A percentile compares a stretch with the other conserved stretches of the same genome.
phyloP scores from a whole-genome alignment of 225 moss, liverwort and hornwort genomes.

The Takakia lepidozioides region DNA sequence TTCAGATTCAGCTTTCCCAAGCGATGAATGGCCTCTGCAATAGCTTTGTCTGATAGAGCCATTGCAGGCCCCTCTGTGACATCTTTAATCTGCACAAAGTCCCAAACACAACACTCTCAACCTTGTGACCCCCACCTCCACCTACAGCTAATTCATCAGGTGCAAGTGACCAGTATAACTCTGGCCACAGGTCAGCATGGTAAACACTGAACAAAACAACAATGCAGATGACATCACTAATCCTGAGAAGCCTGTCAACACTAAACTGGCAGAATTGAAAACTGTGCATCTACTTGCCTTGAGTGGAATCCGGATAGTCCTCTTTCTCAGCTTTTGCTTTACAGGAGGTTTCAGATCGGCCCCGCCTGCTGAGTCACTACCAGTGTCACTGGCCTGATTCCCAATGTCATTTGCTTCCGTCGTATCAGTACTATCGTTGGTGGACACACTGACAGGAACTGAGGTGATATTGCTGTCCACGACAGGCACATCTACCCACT shows the following conservation, averaged over 20 bases:
- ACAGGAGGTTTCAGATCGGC: constrained; percentile 32
- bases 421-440: constrained; percentile 35
- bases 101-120: too few species aligned
- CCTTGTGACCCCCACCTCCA: too few species aligned
- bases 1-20: constrained; percentile 62
- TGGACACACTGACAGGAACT: constrained; percentile 41
- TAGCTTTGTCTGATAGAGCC: constrained; percentile 53
- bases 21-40: constrained; percentile 56
- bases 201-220: too few species aligned
- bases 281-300: constrained; percentile 33
- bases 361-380: constrained; percentile 23
- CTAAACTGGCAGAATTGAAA: too few species aligned
- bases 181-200: too few species aligned
- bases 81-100: constrained; percentile 58
- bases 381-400: constrained; percentile 22
- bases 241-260: too few species aligned
- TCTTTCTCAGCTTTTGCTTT: constrained; percentile 77
- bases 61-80: constrained; percentile 59
- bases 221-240: too few species aligned
- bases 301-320: constrained; percentile 75
- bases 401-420: constrained; percentile 42
- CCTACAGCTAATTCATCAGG: too few species aligned
- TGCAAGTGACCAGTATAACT: too few species aligned
- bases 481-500: constrained; percentile 85
- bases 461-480: constrained; percentile 37